Evolutionary conservation across 495 filamentous ascomycete genomes (phyloP).

Genomic region (Xanthoparmelia taractica): DNA sequence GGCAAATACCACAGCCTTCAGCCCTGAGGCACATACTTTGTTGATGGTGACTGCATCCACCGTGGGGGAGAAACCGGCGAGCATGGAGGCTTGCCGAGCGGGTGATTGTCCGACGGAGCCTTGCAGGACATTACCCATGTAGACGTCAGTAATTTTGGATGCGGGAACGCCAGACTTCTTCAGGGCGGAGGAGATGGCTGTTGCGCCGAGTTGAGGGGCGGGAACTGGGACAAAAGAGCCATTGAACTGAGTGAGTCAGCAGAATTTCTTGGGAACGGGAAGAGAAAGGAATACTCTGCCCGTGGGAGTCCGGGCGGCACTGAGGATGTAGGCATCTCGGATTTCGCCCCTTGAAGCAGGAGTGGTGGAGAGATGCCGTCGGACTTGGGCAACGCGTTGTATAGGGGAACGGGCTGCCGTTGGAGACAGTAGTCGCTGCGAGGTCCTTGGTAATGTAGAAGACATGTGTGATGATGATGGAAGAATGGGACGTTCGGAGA

Average conservation of each 20-base stretch:
- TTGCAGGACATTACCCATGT: conserved; percentile 96
- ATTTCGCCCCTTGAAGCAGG: conserved; percentile 56
- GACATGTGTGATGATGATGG: conserved; percentile 14
- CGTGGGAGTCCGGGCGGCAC: conserved; percentile 79
- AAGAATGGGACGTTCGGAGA: background rate
- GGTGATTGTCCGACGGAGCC: conserved; percentile 80
- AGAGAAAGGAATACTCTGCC: conserved; percentile 55
- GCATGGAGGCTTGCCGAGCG: conserved; percentile 81
- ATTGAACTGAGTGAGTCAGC: conserved; percentile 65
- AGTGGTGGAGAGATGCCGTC: conserved; percentile 62
- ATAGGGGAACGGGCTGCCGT: conserved; percentile 29
- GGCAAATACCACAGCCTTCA: conserved; percentile 85
- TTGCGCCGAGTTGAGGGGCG: conserved; percentile 77
- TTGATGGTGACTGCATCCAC: conserved; percentile 89
- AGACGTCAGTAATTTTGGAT: conserved; percentile 75
- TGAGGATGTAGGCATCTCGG: conserved; percentile 84
- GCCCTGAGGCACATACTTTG: conserved; percentile 91
- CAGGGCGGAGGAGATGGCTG: conserved; percentile 82
- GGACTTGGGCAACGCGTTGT: conserved; percentile 39
- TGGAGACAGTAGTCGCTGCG: conserved; percentile 12
- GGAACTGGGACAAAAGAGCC: conserved; percentile 70
- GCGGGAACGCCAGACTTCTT: conserved; percentile 71
- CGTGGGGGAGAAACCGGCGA: conserved; percentile 68
- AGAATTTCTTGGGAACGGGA: background rate
- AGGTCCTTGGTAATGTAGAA: conserved; percentile 10